These are phyloP conservation scores for Sporothrix pseudoabietina DNA, from an alignment of 2,329 filamentous ascomycete species.

Conservation along the genomic window DNA sequence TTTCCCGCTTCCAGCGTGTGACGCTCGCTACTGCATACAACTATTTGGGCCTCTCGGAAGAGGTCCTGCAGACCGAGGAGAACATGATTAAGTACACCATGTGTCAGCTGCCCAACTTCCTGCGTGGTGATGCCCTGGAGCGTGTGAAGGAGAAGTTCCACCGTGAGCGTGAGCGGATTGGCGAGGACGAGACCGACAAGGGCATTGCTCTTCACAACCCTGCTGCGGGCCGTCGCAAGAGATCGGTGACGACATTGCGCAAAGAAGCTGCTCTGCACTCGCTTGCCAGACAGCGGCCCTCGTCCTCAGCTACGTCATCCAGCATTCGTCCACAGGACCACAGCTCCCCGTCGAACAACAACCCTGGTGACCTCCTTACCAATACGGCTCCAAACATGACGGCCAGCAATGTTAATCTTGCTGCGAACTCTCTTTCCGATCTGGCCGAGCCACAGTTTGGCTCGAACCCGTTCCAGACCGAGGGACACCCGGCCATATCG, in stretches of 20 bases:
- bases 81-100: slow-evolving; percentile 91
- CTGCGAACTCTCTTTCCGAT: slow-evolving; percentile 39
- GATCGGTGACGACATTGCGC: slow-evolving; percentile 72
- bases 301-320: slow-evolving; percentile 48
- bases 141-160: slow-evolving; percentile 91
- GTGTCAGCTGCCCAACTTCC: slow-evolving; percentile 86
- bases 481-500: slow-evolving; percentile 45
- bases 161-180: slow-evolving; percentile 78
- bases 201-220: slow-evolving; percentile 94
- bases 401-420: slow-evolving; percentile 49
- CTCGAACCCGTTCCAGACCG: slow-evolving; percentile 40
- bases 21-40: slow-evolving; percentile 93
- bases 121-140: slow-evolving; percentile 79
- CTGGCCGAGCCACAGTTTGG: slow-evolving; percentile 23
- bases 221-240: slow-evolving; percentile 63
- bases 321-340: slow-evolving; percentile 48
- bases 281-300: slow-evolving; percentile 50
- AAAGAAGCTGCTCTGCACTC: slow-evolving; percentile 79
- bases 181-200: slow-evolving; percentile 79
- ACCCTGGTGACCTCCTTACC: slow-evolving; percentile 76
- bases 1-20: slow-evolving; percentile 90
- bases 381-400: slow-evolving; percentile 72
- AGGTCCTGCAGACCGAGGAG: slow-evolving; percentile 89
- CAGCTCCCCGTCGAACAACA: slow-evolving; percentile 54
- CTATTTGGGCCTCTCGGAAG: slow-evolving; percentile 87